Base-by-base conservation (phyloP, 176 grass and related monocot genomes). In the Paspalum vaginatum region DNA sequence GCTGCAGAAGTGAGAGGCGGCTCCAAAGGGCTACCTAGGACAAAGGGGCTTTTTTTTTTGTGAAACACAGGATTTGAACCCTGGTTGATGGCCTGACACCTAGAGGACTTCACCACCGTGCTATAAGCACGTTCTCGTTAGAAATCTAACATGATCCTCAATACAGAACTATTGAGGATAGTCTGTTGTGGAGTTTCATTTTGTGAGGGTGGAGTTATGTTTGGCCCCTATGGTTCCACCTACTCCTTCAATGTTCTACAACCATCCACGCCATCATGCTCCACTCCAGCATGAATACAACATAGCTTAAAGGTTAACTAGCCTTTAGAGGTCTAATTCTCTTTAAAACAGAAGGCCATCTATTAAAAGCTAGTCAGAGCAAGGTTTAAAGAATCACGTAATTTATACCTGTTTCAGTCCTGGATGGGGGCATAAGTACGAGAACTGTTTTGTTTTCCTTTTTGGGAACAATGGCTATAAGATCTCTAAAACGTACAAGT, bases 231-330 rank as follows among this genome's bases (percentile, higher is more conserved):
- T 32, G 32, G 3, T 32, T 32, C 32, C 32, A 32, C 26, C 53
- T 81, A 17, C 47, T 55, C 22, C 3, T 55, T 46, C 39, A 59
- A 58, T 42, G 17, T 81, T 68, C 73, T 75, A 43, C 51, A 60
- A 41, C 27, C 25, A 67, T 50, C 20, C 7, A 72, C 15, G 48
- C 13, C 43, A 54, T 79, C 47, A 44, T 84, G 73, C 65, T 61
- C 61, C 61, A 49, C 61, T 13, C 20, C 53, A 68, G 66, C 4
- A 37, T 75, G 27, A 75, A 81, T 40, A 32, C 16, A 2, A 22
- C 1, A 86, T 48, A 71, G 11, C 18, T 49, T 12, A 65, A 65
- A 7, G 44, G 68, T 65, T 65, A 73, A 55, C 58, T 45, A 56
- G 11, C 46, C 1, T 32, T 32, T 32, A 15, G 56, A 5, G 7